These are phyloP conservation scores for Blastobotrys illinoisensis DNA, from an alignment of 1,139 yeast genomes.

Conservation along the genomic window DNA sequence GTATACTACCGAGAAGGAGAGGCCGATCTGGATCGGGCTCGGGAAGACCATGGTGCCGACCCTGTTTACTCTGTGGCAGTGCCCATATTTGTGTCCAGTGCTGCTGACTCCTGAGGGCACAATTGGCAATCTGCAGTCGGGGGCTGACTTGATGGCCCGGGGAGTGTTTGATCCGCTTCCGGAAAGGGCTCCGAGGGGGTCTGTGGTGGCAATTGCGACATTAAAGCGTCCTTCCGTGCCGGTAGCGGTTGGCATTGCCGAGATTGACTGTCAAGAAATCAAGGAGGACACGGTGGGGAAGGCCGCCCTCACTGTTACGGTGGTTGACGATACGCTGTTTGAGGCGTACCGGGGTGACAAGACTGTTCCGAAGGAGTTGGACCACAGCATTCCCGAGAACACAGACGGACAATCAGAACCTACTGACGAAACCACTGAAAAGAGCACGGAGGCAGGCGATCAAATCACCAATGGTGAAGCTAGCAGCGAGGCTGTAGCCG, in stretches of 20 bases:
- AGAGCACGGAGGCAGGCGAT: no score
- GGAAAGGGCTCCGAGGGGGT: conserved; percentile 40
- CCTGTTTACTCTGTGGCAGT: conserved; percentile 64
- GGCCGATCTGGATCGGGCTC: conserved; percentile 66
- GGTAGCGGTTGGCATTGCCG: conserved; percentile 70
- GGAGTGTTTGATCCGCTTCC: conserved; percentile 77
- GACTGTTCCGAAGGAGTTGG: conserved; percentile 25
- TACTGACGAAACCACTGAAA: no score
- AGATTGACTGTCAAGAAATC: conserved; percentile 41
- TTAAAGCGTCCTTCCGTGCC: conserved; percentile 56
- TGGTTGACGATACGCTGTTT: conserved; percentile 36
- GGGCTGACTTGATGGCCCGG: conserved; percentile 89
- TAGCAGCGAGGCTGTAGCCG: neutral
- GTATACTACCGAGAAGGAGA: conserved; percentile 56
- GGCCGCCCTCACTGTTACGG: conserved; percentile 35
- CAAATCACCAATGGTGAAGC: no score
- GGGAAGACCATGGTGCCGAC: conserved; percentile 63
- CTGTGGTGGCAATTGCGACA: conserved; percentile 68
- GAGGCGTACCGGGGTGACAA: conserved; percentile 22
- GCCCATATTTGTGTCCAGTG: conserved; percentile 59
- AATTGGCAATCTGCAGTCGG: conserved; percentile 55
- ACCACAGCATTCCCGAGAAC: conserved; percentile 17
- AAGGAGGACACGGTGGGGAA: conserved; percentile 34
- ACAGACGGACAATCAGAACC: conserved; percentile 10
- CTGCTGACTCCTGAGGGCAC: conserved; percentile 72